These are phyloP conservation scores for Prunus davidiana DNA, from an alignment of 306 rosid species.

Conservation along the genomic window DNA sequence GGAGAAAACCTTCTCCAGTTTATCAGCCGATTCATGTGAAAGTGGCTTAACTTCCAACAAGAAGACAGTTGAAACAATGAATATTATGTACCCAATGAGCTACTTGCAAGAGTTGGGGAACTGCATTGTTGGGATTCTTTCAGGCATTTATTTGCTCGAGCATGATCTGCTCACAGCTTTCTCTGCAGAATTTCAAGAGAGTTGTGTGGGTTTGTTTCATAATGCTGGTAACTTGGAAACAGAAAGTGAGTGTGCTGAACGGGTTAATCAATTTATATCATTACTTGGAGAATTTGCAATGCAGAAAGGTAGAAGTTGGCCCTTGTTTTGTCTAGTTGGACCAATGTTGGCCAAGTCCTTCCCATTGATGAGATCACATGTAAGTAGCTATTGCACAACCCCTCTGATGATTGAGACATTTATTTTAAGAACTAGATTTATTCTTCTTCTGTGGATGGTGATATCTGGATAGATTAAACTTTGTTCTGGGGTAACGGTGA, in stretches of 20 bases:
- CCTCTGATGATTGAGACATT: slow-evolving; percentile 2
- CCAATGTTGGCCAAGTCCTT: slow-evolving; percentile 74
- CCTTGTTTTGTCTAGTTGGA: slow-evolving; percentile 75
- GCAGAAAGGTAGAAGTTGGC: slow-evolving; percentile 76
- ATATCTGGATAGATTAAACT: neutral
- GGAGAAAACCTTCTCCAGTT: slow-evolving; percentile 38
- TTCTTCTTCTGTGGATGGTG: neutral
- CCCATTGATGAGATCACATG: slow-evolving; percentile 61
- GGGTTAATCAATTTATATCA: slow-evolving; percentile 53
- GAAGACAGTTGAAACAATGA: slow-evolving; percentile 35
- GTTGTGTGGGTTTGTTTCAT: slow-evolving; percentile 49
- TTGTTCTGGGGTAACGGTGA: neutral
- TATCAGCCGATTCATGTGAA: slow-evolving; percentile 37
- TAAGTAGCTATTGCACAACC: slow-evolving; percentile 45
- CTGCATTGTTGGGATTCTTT: slow-evolving; percentile 65
- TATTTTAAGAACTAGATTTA: neutral
- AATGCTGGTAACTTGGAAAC: slow-evolving; percentile 31
- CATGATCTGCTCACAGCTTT: slow-evolving; percentile 52
- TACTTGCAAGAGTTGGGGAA: slow-evolving; percentile 73
- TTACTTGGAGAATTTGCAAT: slow-evolving; percentile 66
- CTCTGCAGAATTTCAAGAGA: slow-evolving; percentile 54
- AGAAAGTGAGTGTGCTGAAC: slow-evolving; percentile 44
- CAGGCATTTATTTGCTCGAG: slow-evolving; percentile 50
- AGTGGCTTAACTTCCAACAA: slow-evolving; percentile 33
- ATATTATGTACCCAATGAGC: slow-evolving; percentile 45